These are phyloP conservation scores for Vinca major DNA, from an alignment of 305 asterid genomes.

Conservation along the genomic window DNA sequence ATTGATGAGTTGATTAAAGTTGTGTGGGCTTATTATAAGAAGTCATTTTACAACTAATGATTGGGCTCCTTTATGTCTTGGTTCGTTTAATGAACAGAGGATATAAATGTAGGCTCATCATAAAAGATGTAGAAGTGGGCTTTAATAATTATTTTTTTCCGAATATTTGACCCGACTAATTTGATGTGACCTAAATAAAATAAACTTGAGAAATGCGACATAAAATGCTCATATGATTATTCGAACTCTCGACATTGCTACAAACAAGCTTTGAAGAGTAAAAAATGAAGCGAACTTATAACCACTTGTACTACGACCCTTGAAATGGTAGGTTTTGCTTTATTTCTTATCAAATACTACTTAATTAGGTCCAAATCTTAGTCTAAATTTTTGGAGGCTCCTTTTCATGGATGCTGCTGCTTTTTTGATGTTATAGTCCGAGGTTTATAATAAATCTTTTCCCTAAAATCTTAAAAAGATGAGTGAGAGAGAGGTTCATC, in stretches of 20 bases:
- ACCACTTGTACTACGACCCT: no score
- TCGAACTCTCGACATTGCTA: no score
- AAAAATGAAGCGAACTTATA: no score
- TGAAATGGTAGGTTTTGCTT: constrained; percentile 2
- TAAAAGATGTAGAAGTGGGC: constrained; percentile 3
- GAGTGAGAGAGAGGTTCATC: constrained; percentile 7
- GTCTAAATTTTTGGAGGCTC: constrained; percentile 10
- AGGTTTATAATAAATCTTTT: not conserved
- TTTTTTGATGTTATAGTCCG: constrained; percentile 8
- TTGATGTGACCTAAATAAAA: no score
- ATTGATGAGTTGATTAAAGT: not conserved
- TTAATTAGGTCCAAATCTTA: not conserved
- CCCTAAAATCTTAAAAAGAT: no score
- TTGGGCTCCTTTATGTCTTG: constrained; percentile 7
- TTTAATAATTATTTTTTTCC: no score
- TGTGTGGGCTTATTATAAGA: not conserved
- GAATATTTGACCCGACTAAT: no score
- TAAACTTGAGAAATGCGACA: no score
- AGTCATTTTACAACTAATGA: not conserved
- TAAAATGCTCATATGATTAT: no score
- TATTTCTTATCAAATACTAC: constrained; percentile 19
- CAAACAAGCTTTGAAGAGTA: no score
- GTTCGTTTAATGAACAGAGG: constrained; percentile 13
- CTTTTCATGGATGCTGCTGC: constrained; percentile 14
- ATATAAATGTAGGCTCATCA: not conserved